Evolutionary conservation across 192 early-diverging fungal genomes (phyloP).

Genomic region (Funneliformis mosseae): DNA sequence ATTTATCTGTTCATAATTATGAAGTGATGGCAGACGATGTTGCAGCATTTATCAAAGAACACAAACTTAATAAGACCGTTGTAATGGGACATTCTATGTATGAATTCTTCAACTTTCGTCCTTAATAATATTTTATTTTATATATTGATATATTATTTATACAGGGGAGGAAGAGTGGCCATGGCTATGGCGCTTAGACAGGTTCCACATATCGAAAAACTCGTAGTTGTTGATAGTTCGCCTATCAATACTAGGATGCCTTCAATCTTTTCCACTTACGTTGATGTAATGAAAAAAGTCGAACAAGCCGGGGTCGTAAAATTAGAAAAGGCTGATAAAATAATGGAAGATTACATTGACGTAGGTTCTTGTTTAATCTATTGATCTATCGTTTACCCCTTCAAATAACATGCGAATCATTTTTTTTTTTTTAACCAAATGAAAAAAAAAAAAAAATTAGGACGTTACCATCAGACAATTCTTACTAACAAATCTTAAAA

Average conservation of each 20-base stretch:
- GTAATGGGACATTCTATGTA: conserved; percentile 92
- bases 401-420: neutral
- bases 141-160: conserved; percentile 1
- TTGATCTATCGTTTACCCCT: neutral
- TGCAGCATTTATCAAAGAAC: conserved; percentile 62
- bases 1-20: conserved; percentile 65
- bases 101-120: neutral
- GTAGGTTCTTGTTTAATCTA: conserved; percentile 31
- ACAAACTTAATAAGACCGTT: conserved; percentile 56
- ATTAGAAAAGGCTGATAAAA: conserved; percentile 62
- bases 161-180: conserved; percentile 74
- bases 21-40: conserved; percentile 82
- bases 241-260: conserved; percentile 55
- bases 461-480: conserved; percentile 74
- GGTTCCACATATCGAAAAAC: conserved; percentile 51
- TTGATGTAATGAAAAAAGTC: conserved; percentile 59
- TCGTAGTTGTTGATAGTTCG: conserved; percentile 76
- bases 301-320: conserved; percentile 50
- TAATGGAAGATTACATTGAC: conserved; percentile 50
- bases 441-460: conserved; percentile 18
- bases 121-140: neutral
- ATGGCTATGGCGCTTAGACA: conserved; percentile 68
- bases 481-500: conserved; percentile 89
- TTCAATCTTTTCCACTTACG: conserved; percentile 58
- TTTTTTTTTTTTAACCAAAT: neutral